phyloP scores from a whole-genome alignment of 2,329 filamentous ascomycete species.

The Clathrospora elynae region DNA sequence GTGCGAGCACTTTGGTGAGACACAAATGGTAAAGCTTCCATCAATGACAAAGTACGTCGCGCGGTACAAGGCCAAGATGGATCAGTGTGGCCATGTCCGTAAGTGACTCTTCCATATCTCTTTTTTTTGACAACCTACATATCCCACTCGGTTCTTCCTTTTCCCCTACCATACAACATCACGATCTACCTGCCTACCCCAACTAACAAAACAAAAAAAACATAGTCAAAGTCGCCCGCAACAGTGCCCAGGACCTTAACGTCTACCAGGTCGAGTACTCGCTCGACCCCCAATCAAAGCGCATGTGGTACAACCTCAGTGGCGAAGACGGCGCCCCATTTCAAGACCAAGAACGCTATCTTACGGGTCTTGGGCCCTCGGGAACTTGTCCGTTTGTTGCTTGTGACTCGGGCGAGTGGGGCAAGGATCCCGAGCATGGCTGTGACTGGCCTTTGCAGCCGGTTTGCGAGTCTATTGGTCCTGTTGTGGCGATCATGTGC shows the following conservation, averaged over 20 bases:
- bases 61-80: not conserved
- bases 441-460: conserved; percentile 8
- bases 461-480: not conserved
- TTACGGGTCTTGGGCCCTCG: not conserved
- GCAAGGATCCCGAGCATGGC: conserved; percentile 5
- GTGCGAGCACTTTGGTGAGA: not conserved
- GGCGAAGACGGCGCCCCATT: conserved; percentile 7
- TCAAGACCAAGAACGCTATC: conserved; percentile 3
- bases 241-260: not conserved
- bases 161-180: not conserved
- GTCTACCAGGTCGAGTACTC: conserved; percentile 12
- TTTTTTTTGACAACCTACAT: not conserved
- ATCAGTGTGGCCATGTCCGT: conserved; percentile 6
- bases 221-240: conserved; percentile 8
- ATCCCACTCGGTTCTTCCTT: no score
- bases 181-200: not conserved
- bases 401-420: conserved; percentile 1
- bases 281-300: not conserved
- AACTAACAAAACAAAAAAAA: not conserved
- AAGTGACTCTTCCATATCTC: not conserved
- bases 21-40: conserved; percentile 2
- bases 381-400: conserved; percentile 5
- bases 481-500: conserved; percentile 1
- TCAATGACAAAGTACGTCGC: not conserved
- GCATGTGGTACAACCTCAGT: conserved; percentile 10